Evolutionary conservation across 2,329 filamentous ascomycete species (phyloP).

Genomic region (Emergomyces africanus): DNA sequence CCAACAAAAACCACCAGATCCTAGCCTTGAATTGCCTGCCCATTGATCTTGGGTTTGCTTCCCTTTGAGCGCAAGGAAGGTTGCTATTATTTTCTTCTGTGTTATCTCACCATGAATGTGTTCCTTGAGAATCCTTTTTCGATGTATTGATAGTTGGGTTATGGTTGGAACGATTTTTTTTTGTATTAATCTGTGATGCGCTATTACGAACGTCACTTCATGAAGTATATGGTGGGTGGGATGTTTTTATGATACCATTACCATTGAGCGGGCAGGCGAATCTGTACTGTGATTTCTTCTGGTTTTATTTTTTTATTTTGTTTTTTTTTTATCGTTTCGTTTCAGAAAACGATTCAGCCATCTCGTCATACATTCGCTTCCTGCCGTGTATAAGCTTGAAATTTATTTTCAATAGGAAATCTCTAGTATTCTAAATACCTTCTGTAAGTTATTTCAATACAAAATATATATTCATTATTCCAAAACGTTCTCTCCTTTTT

Average conservation of each 20-base stretch:
- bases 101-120: not conserved
- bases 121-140: not conserved
- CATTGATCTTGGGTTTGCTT: not conserved
- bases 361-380: constrained; percentile 1
- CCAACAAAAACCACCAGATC: not conserved
- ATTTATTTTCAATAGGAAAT: not conserved
- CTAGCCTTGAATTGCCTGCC: not conserved
- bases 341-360: not conserved
- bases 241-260: not conserved
- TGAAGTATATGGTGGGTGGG: not conserved
- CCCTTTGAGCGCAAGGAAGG: not conserved
- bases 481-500: not conserved
- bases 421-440: not conserved
- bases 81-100: no score
- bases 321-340: not conserved
- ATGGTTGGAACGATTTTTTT: not conserved
- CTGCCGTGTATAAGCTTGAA: constrained; percentile 1
- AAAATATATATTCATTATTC: not conserved
- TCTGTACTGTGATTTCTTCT: not conserved
- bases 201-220: not conserved
- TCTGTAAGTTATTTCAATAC: not conserved
- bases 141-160: not conserved
- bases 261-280: not conserved
- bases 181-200: not conserved
- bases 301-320: not conserved